Evolutionary conservation across 148 eudicot genomes (phyloP).

Genomic region (Rheum nobile): DNA sequence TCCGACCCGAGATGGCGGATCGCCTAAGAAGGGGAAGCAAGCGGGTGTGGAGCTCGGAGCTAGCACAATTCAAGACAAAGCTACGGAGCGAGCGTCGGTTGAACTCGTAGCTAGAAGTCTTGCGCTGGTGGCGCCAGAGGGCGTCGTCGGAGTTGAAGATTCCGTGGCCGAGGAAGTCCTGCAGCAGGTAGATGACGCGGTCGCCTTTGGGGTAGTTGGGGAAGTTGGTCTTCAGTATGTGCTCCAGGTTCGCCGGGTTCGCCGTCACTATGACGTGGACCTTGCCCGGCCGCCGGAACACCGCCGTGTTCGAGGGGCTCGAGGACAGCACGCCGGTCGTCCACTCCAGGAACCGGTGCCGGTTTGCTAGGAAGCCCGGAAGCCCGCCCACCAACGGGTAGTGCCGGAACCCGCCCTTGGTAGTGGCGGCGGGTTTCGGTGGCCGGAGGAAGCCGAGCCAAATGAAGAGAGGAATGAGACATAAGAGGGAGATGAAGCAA

Average conservation of each 20-base stretch:
- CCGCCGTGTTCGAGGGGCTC: constrained; percentile 23
- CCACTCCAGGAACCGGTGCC: background rate
- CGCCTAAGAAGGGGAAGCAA: background rate
- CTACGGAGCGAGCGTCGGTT: background rate
- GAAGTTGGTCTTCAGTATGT: constrained; percentile 43
- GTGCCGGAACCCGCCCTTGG: background rate
- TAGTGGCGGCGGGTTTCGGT: no score
- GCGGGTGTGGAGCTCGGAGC: background rate
- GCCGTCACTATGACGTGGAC: constrained; percentile 36
- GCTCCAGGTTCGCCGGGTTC: constrained; percentile 32
- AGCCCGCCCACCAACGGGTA: background rate
- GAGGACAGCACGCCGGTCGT: constrained; percentile 18
- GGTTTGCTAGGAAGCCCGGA: background rate
- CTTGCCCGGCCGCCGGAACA: constrained; percentile 27
- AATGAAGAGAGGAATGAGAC: no score
- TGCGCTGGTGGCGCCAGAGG: constrained; percentile 7
- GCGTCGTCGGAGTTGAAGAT: constrained; percentile 2
- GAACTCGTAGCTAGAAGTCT: background rate
- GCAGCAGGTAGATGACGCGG: background rate
- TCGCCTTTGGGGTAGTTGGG: constrained; percentile 42
- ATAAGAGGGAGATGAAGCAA: no score
- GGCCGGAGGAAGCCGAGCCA: no score
- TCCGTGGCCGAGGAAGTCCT: background rate
- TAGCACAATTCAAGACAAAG: background rate
- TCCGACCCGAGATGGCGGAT: background rate